Evolutionary conservation across 2,329 filamentous ascomycete species (phyloP), one percentile per base, ranked within the genome.

Genomic region (Ascochyta rabiei): DNA sequence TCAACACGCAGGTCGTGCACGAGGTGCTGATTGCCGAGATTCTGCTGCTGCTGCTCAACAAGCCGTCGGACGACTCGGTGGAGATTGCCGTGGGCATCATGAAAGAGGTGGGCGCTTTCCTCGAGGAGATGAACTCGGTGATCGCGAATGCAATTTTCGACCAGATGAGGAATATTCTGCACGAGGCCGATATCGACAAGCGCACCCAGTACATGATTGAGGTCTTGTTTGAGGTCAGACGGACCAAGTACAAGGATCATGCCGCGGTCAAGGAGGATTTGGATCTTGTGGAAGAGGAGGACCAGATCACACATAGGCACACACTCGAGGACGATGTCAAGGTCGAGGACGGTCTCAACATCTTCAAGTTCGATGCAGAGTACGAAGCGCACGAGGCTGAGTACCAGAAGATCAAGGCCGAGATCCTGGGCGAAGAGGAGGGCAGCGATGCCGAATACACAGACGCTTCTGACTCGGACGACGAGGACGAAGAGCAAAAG

Each of bases 151-250:
- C 89, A 21, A 91, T 99, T 7, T 99, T 96, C 71, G 95, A 99
- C 70, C 93, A 96, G 75, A 96, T 99, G 80, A 83, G 95, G 66
- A 93, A 89, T 66, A 97, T 98, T 60, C 80, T 99, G 8, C 93
- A 99, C 78, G 95, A 99, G 75, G 92, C 92, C 39, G 93, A 95
- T 70, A 96, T 99, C 73, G 93, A 98, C 72, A 97, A 96, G 81
- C 85, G 95, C 61, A 93, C 93, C n/a, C 95, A 99, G 77, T 99
- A 98, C 77, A 96, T 96, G 90, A 93, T 99, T 53, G 95, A 99
- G 75, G 95, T 98, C 6, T 79, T 99, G 38, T 99, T 99, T 74
- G 93, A 99, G 78, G 89, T 97, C 51, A 86, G 95, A 60, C 96
- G 97, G 77, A 93, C 98, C 77, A 89, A 89, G 68, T 99, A 96